Base-by-base conservation (phyloP, 202 grass and related monocot genomes). In the Saccharum hybrid region DNA sequence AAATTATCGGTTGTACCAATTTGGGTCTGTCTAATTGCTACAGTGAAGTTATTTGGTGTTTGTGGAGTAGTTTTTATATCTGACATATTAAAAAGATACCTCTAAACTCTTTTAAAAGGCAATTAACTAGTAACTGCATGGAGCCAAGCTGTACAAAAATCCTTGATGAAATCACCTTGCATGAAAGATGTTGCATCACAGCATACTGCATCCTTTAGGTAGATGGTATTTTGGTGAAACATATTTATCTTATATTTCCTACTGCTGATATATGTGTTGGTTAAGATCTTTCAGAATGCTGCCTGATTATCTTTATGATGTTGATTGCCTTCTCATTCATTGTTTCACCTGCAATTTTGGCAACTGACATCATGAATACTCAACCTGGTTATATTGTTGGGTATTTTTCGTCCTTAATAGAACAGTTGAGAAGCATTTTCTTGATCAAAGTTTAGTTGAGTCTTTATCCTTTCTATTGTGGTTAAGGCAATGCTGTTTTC, bases 381-480 rank as follows among this genome's bases (percentile, higher is more conserved):
- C 13, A 23, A n/a, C 21, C 23, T 74, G 28, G 60, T 74, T 30
- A 46, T 34, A 78, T 18, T 48, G 13, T 51, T 63, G 18, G 38
- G 43, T 71, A 26, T 70, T 61, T 61, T 61, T 46, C 13, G 37
- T 15, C 9, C 8, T 83, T 43, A 21, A 1, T 75, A 77, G 30
- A 76, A 16, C 2, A 23, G 43, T 49, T 59, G 31, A 79, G 61
- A 63, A 63, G 66, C 26, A 48, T 74, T 45, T 46, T 59, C 75
- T 23, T 84, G 51, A 84, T 22, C 4, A 51, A 62, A 74, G 48
- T 36, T 52, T 18, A 9, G 26, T 63, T 19, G 30, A 23, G 21
- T 22, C 4, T 10, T 46, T 5, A 30, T 80, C 71, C 68, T 73
- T 74, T 90, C 6, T 74, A 30, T 65, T 75, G 30, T 48, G 74